A percentile compares a stretch with the other conserved stretches of the same genome.
phyloP scores from a whole-genome alignment of 176 grass and related monocot species.

The Zizania latifolia region DNA sequence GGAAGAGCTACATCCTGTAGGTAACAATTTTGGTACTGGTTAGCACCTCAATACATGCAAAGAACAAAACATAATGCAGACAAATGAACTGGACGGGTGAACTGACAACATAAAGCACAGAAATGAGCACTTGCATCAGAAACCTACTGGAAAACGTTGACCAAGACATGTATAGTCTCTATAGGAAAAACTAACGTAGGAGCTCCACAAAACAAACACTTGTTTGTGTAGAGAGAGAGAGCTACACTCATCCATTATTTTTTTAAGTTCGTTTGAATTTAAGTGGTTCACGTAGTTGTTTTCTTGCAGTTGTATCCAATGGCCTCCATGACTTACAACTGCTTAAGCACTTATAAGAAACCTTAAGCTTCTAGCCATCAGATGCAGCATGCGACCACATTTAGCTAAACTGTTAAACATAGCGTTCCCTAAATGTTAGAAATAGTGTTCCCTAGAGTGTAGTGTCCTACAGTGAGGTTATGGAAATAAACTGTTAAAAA shows the following conservation, averaged over 20 bases:
- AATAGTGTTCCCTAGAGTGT: not conserved
- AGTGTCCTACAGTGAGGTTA: not conserved
- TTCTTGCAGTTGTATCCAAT: not conserved
- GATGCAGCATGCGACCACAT: not conserved
- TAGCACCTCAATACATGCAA: constrained; percentile 17
- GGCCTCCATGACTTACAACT: not conserved
- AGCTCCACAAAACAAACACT: not conserved
- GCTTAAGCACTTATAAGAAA: not conserved
- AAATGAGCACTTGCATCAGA: not conserved
- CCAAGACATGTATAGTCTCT: not conserved
- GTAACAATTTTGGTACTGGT: not conserved
- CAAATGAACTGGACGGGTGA: not conserved
- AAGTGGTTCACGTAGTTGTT: not conserved
- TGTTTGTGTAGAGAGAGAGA: too few species aligned
- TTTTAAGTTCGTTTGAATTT: not conserved
- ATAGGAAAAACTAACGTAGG: not conserved
- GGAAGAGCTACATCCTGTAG: constrained; percentile 71
- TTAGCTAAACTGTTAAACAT: not conserved
- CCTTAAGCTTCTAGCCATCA: not conserved
- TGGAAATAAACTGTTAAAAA: not conserved
- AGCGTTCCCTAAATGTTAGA: too few species aligned
- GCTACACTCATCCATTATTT: not conserved
- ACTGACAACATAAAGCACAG: not conserved
- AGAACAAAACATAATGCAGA: not conserved
- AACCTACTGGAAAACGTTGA: not conserved